Percentiles rank a stretch among this genome's conserved stretches.
phyloP scores from a whole-genome alignment of 768 basidiomycete genomes.

The Psilocybe azurescens region DNA sequence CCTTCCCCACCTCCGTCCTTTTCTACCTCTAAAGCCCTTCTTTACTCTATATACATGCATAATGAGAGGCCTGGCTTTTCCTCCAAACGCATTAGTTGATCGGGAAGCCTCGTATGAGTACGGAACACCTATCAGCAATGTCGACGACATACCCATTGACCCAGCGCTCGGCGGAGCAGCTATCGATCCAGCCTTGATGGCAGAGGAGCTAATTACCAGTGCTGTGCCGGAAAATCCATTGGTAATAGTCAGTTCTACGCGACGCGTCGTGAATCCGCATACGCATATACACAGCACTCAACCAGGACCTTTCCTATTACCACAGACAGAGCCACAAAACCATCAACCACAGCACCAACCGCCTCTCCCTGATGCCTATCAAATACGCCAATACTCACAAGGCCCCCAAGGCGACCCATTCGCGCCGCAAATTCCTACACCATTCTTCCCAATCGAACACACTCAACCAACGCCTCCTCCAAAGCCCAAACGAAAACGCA shows the following conservation, averaged over 20 bases:
- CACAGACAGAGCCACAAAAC: slow-evolving; percentile 31
- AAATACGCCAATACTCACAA: slow-evolving; percentile 62
- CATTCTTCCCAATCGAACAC: slow-evolving; percentile 54
- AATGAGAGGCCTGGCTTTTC: slow-evolving; percentile 72
- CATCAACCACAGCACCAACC: slow-evolving; percentile 30
- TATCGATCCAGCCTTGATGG: slow-evolving; percentile 59
- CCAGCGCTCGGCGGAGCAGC: slow-evolving; percentile 63
- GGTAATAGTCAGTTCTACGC: slow-evolving; percentile 44
- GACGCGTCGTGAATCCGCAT: slow-evolving; percentile 66
- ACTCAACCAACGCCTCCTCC: slow-evolving; percentile 43
- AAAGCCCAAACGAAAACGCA: slow-evolving; percentile 56
- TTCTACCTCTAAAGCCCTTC: slow-evolving; percentile 12
- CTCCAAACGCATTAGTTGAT: slow-evolving; percentile 49
- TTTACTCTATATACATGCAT: slow-evolving; percentile 28
- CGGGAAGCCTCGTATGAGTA: slow-evolving; percentile 64
- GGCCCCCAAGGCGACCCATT: slow-evolving; percentile 87
- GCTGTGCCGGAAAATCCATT: slow-evolving; percentile 43
- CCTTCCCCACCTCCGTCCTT: slow-evolving; percentile 20
- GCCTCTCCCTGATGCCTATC: slow-evolving; percentile 33
- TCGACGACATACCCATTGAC: slow-evolving; percentile 81
- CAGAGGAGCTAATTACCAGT: slow-evolving; percentile 27
- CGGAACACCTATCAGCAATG: slow-evolving; percentile 61
- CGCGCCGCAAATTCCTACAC: slow-evolving; percentile 62
- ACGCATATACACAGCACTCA: slow-evolving; percentile 26
- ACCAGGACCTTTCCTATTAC: slow-evolving; percentile 27